Base-by-base conservation (phyloP, 208 protist species). In the Acanthamoeba triangularis region DNA sequence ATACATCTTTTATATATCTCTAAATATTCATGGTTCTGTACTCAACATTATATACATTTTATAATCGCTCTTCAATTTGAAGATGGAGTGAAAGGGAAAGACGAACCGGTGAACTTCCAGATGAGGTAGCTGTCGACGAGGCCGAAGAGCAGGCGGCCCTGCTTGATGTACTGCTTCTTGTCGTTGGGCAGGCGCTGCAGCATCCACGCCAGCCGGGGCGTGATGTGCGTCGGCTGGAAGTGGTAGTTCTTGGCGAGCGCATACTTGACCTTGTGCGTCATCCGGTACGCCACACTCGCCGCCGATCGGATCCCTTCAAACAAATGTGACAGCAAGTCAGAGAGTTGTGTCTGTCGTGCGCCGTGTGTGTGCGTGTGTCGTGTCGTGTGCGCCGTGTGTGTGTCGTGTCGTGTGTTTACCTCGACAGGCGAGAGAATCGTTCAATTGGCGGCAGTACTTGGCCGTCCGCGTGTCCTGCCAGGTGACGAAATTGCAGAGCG, bases 71-170 rank as follows among this genome's bases (percentile, higher is more conserved):
- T n/a, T n/a, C n/a, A n/a, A n/a, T n/a, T n/a, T n/a, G n/a, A n/a
- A n/a, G n/a, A n/a, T n/a, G n/a, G n/a, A n/a, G 35, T 49, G 10
- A 28, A 0, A n/a, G 30, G 20, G 20, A 25, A 65, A n/a, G 20
- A 65, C 25, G 80, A 47, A 84, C 94, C 93, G 0, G 93, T 97
- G 0, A 97, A 49, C 25, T 97, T 97, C 94, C 93, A 97, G 14
- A 97, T 25, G 6, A 97, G 54, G 94, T 94, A 97, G 30, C 74
- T 96, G 28, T 96, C 94, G 25, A 97, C 96, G 0, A 94, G 91
- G n/a, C 96, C 96, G 82, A 97, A 97, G n/a, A 94, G 33, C 61
- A 97, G 94, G 52, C 93, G 49, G 6, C 80, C 44, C 23, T 96
- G 56, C 67, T 91, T 93, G 76, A 56, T 56, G 5, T 80, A 87